Percentiles rank a stretch among this genome's conserved stretches.
Evolutionary conservation across 2,329 filamentous ascomycete species (phyloP).

Genomic region (Gremmenia infestans): DNA sequence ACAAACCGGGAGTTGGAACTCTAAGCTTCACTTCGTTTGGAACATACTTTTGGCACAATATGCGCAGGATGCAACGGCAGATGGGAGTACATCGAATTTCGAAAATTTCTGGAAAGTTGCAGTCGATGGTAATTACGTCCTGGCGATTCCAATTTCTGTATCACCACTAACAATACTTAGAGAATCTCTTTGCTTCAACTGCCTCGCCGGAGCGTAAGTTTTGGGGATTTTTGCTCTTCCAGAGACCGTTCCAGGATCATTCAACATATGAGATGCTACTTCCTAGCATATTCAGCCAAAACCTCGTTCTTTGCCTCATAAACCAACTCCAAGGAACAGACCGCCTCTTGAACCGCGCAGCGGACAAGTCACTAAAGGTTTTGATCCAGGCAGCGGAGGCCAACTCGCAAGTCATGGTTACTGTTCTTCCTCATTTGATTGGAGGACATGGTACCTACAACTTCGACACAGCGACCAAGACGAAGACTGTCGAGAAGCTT

Average conservation of each 20-base stretch:
- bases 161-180: slow-evolving; percentile 38
- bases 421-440: slow-evolving; percentile 63
- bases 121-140: slow-evolving; percentile 67
- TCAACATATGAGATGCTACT: slow-evolving; percentile 45
- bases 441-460: slow-evolving; percentile 65
- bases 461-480: slow-evolving; percentile 82
- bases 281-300: slow-evolving; percentile 69
- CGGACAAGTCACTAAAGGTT: slow-evolving; percentile 68
- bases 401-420: slow-evolving; percentile 53
- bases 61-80: slow-evolving; percentile 33
- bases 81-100: slow-evolving; percentile 43
- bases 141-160: background rate
- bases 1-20: slow-evolving; percentile 67
- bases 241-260: slow-evolving; percentile 60
- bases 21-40: slow-evolving; percentile 86
- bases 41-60: slow-evolving; percentile 63
- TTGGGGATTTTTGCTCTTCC: slow-evolving; percentile 84
- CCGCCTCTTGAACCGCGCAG: slow-evolving; percentile 73
- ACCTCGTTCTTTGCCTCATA: slow-evolving; percentile 74
- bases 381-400: slow-evolving; percentile 61
- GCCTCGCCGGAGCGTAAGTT: slow-evolving; percentile 87
- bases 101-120: slow-evolving; percentile 79
- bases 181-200: slow-evolving; percentile 74
- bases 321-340: slow-evolving; percentile 77
- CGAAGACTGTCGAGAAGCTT: slow-evolving; percentile 71